Base-by-base conservation (phyloP, 2,329 filamentous ascomycete genomes). In the Ilyonectria destructans region DNA sequence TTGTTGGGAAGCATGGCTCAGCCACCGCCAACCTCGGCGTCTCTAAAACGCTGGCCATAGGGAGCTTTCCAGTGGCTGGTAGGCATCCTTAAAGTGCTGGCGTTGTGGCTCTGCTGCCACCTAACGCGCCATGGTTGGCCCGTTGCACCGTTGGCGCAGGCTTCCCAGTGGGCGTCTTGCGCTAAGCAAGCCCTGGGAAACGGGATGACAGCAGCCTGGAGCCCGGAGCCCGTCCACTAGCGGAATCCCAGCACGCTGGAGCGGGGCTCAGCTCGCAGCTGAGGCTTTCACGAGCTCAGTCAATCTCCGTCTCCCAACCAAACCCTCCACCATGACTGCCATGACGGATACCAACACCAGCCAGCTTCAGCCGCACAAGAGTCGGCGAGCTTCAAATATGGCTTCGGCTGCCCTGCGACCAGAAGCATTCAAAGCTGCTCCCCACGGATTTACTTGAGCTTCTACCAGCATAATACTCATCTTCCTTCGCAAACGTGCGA, bases 1-100 rank as follows among this genome's bases (percentile, higher is more conserved):
- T 43, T 43, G 40, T 43, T 43, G 40, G 40, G 40, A 17, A 43
- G 40, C 6, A 2, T 7, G 40, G n/a, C 40, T 43, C 40, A 43
- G 40, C 40, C 40, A 43, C 40, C 40, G 40, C 40, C 15, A 43
- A 43, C 40, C 40, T 43, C 40, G 40, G 40, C 40, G 40, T 43
- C 3, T 4, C 12, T 6, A n/a, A n/a, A 15, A 7, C 7, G 17
- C 40, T 43, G 17, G 40, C 40, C 37, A 17, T n/a, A 43, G 40
- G 15, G 40, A 5, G 40, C 6, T n/a, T 19, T n/a, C n/a, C 17
- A 43, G 40, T 43, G 40, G 40, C 40, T 43, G 15, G 3, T n/a
- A 19, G 40, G 40, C 7, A 5, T 3, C 40, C 8, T 6, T 3
- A 43, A n/a, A 17, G 15, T 4, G 40, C 15, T 43, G 40, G 40